A percentile compares a stretch with the other conserved stretches of the same genome.
These are phyloP conservation scores for Alternaria sp. DNA, from an alignment of 2,329 filamentous ascomycete genomes.

Conservation along the genomic window DNA sequence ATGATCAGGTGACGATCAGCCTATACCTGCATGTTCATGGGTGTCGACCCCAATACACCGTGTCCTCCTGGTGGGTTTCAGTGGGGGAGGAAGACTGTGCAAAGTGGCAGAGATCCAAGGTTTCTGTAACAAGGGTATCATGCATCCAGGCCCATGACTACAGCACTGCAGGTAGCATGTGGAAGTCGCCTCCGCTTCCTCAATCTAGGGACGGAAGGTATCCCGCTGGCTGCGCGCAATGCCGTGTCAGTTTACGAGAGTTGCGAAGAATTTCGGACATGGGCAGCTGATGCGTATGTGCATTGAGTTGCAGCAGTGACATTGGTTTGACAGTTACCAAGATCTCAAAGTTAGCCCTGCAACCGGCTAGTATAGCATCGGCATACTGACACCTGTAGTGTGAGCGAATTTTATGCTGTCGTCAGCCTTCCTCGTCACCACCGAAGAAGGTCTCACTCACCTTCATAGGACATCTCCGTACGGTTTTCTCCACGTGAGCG, in stretches of 20 bases:
- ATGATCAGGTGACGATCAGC: slow-evolving; percentile 8
- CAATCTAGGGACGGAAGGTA: slow-evolving; percentile 42
- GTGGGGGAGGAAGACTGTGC: slow-evolving; percentile 26
- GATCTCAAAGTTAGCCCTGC: slow-evolving; percentile 22
- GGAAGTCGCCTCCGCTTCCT: slow-evolving; percentile 26
- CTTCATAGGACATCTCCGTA: slow-evolving; percentile 21
- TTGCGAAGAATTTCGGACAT: slow-evolving; percentile 20
- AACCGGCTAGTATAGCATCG: slow-evolving; percentile 21
- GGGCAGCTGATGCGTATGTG: slow-evolving; percentile 17
- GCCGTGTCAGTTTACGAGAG: slow-evolving; percentile 17
- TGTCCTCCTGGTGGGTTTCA: slow-evolving; percentile 31
- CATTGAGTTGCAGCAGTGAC: slow-evolving; percentile 20
- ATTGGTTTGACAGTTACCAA: slow-evolving; percentile 17
- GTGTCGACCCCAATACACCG: slow-evolving; percentile 29
- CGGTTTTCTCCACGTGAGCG: slow-evolving; percentile 44
- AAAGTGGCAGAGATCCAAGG: slow-evolving; percentile 6
- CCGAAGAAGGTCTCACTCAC: slow-evolving; percentile 14
- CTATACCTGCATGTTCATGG: slow-evolving; percentile 20
- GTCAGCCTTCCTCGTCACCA: slow-evolving; percentile 29
- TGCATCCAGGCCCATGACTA: slow-evolving; percentile 26
- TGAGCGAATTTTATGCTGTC: slow-evolving; percentile 19
- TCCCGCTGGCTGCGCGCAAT: slow-evolving; percentile 26
- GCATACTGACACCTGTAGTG: slow-evolving; percentile 16
- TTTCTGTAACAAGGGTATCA: slow-evolving; percentile 17
- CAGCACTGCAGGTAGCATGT: slow-evolving; percentile 22